These are phyloP conservation scores for Mycena albidolilacea DNA, from an alignment of 768 basidiomycete genomes.

Conservation along the genomic window DNA sequence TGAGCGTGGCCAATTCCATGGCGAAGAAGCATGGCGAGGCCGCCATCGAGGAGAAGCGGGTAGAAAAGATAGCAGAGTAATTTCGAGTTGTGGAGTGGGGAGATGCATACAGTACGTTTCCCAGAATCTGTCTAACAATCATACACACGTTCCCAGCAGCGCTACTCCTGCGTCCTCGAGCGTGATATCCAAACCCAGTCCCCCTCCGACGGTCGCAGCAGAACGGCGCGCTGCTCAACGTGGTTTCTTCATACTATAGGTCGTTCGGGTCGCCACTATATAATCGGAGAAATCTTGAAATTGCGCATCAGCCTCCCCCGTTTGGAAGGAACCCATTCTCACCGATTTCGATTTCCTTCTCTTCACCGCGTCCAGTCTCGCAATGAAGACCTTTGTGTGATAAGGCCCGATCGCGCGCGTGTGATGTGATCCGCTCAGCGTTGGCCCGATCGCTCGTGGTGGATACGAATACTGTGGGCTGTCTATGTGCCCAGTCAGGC, in stretches of 20 bases:
- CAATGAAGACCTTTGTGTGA: too few species aligned
- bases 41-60: conserved; percentile 9
- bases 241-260: not conserved
- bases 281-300: not conserved
- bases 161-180: not conserved
- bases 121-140: not conserved
- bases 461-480: too few species aligned
- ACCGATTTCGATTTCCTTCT: too few species aligned
- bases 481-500: too few species aligned
- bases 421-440: too few species aligned
- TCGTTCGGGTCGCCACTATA: not conserved
- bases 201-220: not conserved
- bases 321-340: not conserved
- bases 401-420: too few species aligned
- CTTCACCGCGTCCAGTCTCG: too few species aligned
- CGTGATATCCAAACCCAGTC: not conserved
- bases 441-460: too few species aligned
- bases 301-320: not conserved
- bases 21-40: conserved; percentile 17
- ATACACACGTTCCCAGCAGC: not conserved
- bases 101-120: conserved; percentile 11
- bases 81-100: not conserved
- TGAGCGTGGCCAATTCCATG: conserved; percentile 69
- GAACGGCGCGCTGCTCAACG: not conserved
- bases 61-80: conserved; percentile 14